phyloP scores from a whole-genome alignment of 208 protist genomes.

The Wallacemonas sp. region DNA sequence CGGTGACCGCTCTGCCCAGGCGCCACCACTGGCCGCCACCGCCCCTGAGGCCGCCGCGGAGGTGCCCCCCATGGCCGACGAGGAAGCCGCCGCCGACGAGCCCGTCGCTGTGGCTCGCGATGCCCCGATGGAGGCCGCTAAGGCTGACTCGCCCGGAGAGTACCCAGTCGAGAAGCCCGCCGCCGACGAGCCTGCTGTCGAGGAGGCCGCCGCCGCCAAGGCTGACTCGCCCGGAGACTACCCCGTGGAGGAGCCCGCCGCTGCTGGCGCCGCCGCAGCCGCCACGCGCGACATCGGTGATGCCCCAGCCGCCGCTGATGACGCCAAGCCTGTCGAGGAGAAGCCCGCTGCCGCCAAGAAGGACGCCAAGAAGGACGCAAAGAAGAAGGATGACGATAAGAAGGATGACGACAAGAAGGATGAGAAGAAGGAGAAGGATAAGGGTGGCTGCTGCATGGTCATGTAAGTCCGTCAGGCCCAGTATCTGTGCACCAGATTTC shows the following conservation, averaged over 20 bases:
- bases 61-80: not conserved
- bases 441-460: slow-evolving; percentile 32
- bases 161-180: too few species aligned
- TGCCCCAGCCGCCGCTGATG: too few species aligned
- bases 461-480: slow-evolving; percentile 25
- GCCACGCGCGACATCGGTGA: too few species aligned
- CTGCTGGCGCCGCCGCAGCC: too few species aligned
- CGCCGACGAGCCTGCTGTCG: too few species aligned
- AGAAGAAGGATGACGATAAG: not conserved
- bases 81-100: too few species aligned
- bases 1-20: not conserved
- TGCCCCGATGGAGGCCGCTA: not conserved
- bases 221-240: too few species aligned
- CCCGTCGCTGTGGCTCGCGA: not conserved
- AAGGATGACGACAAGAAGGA: slow-evolving; percentile 24
- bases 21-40: not conserved
- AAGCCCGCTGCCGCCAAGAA: too few species aligned
- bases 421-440: slow-evolving; percentile 29
- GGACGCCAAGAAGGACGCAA: slow-evolving; percentile 3
- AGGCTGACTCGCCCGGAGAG: not conserved
- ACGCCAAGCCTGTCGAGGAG: too few species aligned
- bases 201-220: too few species aligned
- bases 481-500: too few species aligned
- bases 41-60: not conserved
- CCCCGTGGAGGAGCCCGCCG: not conserved